Evolutionary conservation across 768 basidiomycete genomes (phyloP), one percentile per base, ranked within the genome.

Genomic region (Termitomyces sp.): DNA sequence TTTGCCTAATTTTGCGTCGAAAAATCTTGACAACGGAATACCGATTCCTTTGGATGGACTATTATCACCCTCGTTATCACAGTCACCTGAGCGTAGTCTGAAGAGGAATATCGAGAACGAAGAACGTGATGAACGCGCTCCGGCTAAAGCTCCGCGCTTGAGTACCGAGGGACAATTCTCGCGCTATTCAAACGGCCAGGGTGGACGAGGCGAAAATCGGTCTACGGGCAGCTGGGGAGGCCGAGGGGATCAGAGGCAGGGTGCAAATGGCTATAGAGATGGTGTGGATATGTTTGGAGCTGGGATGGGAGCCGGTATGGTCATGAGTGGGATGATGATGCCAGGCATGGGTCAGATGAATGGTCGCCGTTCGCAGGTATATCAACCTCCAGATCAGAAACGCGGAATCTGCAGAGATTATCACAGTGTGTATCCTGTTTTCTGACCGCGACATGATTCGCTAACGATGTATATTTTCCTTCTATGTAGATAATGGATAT

Each of bases 341-440:
- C 55, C 54, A 46, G 58, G 58, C 43, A 70, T 73, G 56, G 71
- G 63, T 26, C 69, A 71, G 63, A 70, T 68, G 59, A 78, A 78
- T 57, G 75, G 75, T 9, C 74, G 84, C 59, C 78, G 76, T 30
- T 75, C 78, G 35, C 83, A 81, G 62, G 75, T 76, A 6, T 90
- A 91, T 64, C 82, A 81, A 53, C 86, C 86, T 31, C 86, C 84
- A 64, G 88, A 87, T 61, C 85, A 84, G 67, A 82, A 82, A 59
- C 80, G 85, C 61, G 89, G 89, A 12, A 81, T 88, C 59, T 98
- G 94, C 74, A 82, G 89, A 58, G 94, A 98, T 71, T 98, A 96
- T 69, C 85, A 95, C 70, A 91, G 95, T 95, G 66, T 66, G 94
- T 80, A 30, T 30, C 26, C 47, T 19, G 17, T 54, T 37, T 12